These are phyloP conservation scores for Zychaea mexicana DNA, from an alignment of 371 early-diverging fungal species.

Conservation along the genomic window DNA sequence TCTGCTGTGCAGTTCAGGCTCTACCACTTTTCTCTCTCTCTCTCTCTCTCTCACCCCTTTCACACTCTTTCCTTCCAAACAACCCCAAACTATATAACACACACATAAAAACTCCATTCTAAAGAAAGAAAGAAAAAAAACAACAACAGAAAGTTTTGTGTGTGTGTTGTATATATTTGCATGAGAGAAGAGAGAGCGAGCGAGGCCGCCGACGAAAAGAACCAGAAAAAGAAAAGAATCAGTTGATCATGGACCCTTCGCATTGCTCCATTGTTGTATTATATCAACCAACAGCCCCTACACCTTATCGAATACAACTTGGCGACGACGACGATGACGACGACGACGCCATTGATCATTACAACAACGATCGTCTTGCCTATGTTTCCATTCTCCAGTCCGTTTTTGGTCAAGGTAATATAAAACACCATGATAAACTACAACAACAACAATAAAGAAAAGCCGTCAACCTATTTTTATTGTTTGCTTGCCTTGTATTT, in stretches of 20 bases:
- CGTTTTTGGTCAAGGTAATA: slow-evolving; percentile 27
- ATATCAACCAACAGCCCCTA: slow-evolving; percentile 15
- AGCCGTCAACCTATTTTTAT: no score
- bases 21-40: no score
- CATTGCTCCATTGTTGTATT: slow-evolving; percentile 25
- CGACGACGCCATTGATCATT: not conserved
- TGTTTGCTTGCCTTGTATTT: no score
- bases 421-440: not conserved
- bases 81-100: not conserved
- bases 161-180: not conserved
- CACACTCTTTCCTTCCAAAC: not conserved
- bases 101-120: not conserved
- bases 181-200: slow-evolving; percentile 17
- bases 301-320: slow-evolving; percentile 18
- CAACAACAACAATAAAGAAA: no score
- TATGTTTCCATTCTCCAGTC: slow-evolving; percentile 14
- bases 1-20: no score
- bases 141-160: not conserved
- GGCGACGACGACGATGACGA: slow-evolving; percentile 11
- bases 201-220: not conserved
- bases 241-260: slow-evolving; percentile 23
- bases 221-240: slow-evolving; percentile 7
- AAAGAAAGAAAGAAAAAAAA: not conserved
- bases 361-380: not conserved
- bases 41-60: no score